These are phyloP conservation scores for Periglandula ipomoeae DNA, from an alignment of 2,329 filamentous ascomycete species.

Conservation along the genomic window DNA sequence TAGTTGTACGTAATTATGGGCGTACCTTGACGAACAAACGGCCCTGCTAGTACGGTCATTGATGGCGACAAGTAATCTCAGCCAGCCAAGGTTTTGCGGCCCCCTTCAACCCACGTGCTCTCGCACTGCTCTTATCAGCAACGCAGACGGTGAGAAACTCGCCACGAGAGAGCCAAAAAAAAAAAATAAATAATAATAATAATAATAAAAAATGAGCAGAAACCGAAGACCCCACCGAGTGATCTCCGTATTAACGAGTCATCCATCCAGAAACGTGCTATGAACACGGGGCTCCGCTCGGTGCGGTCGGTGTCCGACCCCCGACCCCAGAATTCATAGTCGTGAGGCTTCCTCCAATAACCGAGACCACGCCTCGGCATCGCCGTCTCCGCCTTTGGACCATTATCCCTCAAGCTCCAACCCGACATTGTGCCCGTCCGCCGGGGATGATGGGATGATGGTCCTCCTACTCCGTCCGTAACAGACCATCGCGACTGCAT, in stretches of 20 bases:
- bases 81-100: too few species aligned
- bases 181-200: too few species aligned
- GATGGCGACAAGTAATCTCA: too few species aligned
- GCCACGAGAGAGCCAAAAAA: too few species aligned
- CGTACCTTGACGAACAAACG: not conserved
- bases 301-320: conserved; percentile 6
- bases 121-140: too few species aligned
- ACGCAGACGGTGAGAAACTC: too few species aligned
- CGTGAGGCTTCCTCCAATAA: not conserved
- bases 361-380: conserved; percentile 4
- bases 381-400: conserved; percentile 3
- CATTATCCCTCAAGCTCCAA: not conserved
- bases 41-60: too few species aligned
- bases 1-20: not conserved
- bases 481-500: not conserved
- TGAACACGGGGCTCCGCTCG: conserved; percentile 7
- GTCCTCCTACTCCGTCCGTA: not conserved
- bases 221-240: too few species aligned
- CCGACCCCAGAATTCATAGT: not conserved
- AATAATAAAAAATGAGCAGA: too few species aligned
- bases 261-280: not conserved
- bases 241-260: not conserved
- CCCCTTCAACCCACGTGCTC: too few species aligned
- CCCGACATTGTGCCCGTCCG: not conserved
- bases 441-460: not conserved